phyloP scores from a whole-genome alignment of 495 filamentous ascomycete species.

The Penicillium diatomitis region DNA sequence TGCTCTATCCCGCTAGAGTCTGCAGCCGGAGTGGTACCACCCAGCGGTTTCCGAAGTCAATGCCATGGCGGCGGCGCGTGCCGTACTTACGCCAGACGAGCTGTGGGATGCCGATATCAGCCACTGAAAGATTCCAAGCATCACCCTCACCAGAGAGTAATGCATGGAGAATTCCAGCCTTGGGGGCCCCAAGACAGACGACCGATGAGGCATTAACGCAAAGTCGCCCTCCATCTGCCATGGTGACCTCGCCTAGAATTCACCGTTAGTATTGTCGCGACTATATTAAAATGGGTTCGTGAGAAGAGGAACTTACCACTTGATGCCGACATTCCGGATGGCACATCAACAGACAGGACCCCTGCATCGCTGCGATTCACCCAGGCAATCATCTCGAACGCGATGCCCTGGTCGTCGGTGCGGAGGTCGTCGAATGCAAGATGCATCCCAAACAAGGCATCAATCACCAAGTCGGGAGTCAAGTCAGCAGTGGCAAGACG shows the following conservation, averaged over 20 bases:
- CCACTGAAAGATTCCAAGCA: slow-evolving; percentile 66
- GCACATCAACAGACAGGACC: slow-evolving; percentile 77
- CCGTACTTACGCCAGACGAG: slow-evolving; percentile 82
- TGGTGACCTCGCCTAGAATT: slow-evolving; percentile 35
- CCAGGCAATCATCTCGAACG: slow-evolving; percentile 78
- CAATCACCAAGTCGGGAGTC: slow-evolving; percentile 71
- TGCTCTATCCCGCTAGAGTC: slow-evolving; percentile 9
- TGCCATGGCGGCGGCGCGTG: slow-evolving; percentile 63
- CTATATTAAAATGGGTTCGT: not conserved
- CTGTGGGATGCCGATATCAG: slow-evolving; percentile 76
- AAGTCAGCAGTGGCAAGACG: slow-evolving; percentile 49
- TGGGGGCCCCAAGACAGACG: slow-evolving; percentile 75
- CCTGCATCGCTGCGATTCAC: slow-evolving; percentile 70
- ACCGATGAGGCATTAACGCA: slow-evolving; percentile 69
- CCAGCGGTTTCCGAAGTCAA: slow-evolving; percentile 83
- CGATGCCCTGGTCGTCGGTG: slow-evolving; percentile 70
- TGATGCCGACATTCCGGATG: slow-evolving; percentile 73
- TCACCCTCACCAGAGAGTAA: slow-evolving; percentile 47
- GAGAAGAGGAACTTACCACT: slow-evolving; percentile 47
- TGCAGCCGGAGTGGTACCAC: slow-evolving; percentile 48
- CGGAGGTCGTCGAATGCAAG: slow-evolving; percentile 74
- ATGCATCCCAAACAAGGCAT: slow-evolving; percentile 79
- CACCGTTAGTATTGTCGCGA: not conserved
- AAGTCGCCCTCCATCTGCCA: slow-evolving; percentile 60
- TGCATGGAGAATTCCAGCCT: slow-evolving; percentile 69